Percentiles rank a stretch among this genome's conserved stretches.
Evolutionary conservation across 805 yeast genomes (phyloP).

Genomic region (Metschnikowia picachoensis): DNA sequence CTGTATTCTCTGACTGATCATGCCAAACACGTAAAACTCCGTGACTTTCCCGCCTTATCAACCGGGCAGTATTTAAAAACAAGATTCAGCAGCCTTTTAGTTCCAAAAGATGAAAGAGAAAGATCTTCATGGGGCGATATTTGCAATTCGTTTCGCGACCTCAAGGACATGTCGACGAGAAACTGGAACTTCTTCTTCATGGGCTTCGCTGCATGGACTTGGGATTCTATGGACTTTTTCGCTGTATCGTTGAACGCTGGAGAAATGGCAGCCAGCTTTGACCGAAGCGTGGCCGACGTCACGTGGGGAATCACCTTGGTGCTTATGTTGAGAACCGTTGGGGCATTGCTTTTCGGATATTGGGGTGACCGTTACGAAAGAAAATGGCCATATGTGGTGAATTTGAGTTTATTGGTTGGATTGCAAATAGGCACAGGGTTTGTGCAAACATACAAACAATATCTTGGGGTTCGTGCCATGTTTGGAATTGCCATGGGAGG

Average conservation of each 20-base stretch:
- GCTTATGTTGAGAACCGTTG: conserved; percentile 64
- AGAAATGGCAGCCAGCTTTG: conserved; percentile 44
- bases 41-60: conserved; percentile 3
- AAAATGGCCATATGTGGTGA: conserved; percentile 52
- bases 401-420: conserved; percentile 45
- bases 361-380: conserved; percentile 60
- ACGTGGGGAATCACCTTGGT: conserved; percentile 73
- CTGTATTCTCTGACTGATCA: no score
- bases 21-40: no score
- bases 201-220: conserved; percentile 59
- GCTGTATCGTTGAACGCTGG: conserved; percentile 51
- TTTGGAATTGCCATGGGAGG: conserved; percentile 75
- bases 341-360: conserved; percentile 59
- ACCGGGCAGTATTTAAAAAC: conserved; percentile 38
- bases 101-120: conserved; percentile 42
- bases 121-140: conserved; percentile 28
- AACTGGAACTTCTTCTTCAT: conserved; percentile 53
- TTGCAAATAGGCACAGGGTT: conserved; percentile 65
- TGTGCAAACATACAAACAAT: conserved; percentile 51
- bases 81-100: conserved; percentile 46
- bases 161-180: conserved; percentile 14
- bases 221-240: conserved; percentile 66
- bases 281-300: conserved; percentile 44
- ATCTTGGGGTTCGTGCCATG: conserved; percentile 60
- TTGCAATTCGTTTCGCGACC: conserved; percentile 40